A percentile compares a stretch with the other conserved stretches of the same genome.
Evolutionary conservation across 768 basidiomycete genomes (phyloP).

Genomic region (Vishniacozyma victoriae): DNA sequence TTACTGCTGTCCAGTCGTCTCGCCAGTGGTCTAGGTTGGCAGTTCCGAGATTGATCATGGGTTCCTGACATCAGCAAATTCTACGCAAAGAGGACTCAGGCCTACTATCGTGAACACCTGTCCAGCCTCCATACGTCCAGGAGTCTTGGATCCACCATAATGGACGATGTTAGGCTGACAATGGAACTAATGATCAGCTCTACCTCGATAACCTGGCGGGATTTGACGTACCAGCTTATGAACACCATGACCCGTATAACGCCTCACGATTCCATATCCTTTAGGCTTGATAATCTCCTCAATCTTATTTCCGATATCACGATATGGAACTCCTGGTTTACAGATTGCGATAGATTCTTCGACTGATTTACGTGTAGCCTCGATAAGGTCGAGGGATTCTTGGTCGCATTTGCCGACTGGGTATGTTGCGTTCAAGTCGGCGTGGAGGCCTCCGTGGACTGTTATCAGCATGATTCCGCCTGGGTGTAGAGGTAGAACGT

Average conservation of each 20-base stretch:
- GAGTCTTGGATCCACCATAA: slow-evolving; percentile 88
- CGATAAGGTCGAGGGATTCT: slow-evolving; percentile 73
- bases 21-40: slow-evolving; percentile 55
- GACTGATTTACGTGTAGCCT: slow-evolving; percentile 70
- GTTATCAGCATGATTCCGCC: neutral
- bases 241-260: slow-evolving; percentile 87
- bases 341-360: slow-evolving; percentile 87
- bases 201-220: neutral
- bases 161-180: slow-evolving; percentile 80
- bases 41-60: slow-evolving; percentile 89
- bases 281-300: slow-evolving; percentile 78
- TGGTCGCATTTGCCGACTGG: slow-evolving; percentile 59
- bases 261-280: slow-evolving; percentile 83
- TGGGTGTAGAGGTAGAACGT: slow-evolving; percentile 6
- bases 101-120: slow-evolving; percentile 59
- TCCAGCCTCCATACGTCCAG: slow-evolving; percentile 88
- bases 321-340: slow-evolving; percentile 78
- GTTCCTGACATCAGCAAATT: slow-evolving; percentile 16
- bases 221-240: slow-evolving; percentile 57
- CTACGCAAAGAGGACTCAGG: neutral
- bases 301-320: slow-evolving; percentile 48
- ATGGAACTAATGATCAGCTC: slow-evolving; percentile 58
- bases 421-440: slow-evolving; percentile 87
- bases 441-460: slow-evolving; percentile 62
- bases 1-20: slow-evolving; percentile 95